phyloP scores from a whole-genome alignment of 768 basidiomycete species.

The Trametes maxima region DNA sequence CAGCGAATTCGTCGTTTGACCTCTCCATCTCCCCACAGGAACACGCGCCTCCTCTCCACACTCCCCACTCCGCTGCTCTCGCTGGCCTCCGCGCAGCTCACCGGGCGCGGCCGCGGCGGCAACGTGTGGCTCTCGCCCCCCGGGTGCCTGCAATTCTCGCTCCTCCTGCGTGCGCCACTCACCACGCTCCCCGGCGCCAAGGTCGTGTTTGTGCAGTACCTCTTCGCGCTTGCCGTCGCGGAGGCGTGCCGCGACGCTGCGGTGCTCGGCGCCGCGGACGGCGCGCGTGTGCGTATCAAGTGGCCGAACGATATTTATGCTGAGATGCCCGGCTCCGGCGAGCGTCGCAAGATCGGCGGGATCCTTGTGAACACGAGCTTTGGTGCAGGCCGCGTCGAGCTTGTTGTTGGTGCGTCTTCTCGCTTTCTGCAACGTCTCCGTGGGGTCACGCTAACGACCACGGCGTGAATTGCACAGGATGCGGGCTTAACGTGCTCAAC shows the following conservation, averaged over 20 bases:
- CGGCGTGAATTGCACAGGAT: slow-evolving; percentile 70
- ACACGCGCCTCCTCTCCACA: slow-evolving; percentile 64
- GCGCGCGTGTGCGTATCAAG: slow-evolving; percentile 72
- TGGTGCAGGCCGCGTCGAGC: slow-evolving; percentile 64
- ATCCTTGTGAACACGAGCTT: slow-evolving; percentile 90
- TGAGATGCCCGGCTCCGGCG: slow-evolving; percentile 52
- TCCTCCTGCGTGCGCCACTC: slow-evolving; percentile 64
- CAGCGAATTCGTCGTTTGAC: not conserved
- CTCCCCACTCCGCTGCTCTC: slow-evolving; percentile 81
- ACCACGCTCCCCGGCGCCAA: slow-evolving; percentile 55
- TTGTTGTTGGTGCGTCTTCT: slow-evolving; percentile 72
- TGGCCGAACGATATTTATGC: slow-evolving; percentile 99
- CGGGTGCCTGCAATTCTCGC: slow-evolving; percentile 86
- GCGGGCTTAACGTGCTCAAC: slow-evolving; percentile 87
- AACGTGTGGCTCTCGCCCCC: slow-evolving; percentile 93
- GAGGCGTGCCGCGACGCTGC: slow-evolving; percentile 71
- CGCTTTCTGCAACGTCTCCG: not conserved
- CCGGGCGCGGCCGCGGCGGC: slow-evolving; percentile 84
- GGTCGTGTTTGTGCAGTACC: slow-evolving; percentile 92
- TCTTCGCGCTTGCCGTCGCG: slow-evolving; percentile 87
- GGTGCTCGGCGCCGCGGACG: slow-evolving; percentile 49
- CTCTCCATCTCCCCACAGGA: slow-evolving; percentile 49
- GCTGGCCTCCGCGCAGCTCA: slow-evolving; percentile 83
- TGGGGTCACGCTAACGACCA: not conserved
- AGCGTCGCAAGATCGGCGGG: slow-evolving; percentile 82